A percentile compares a stretch with the other conserved stretches of the same genome.
These are phyloP conservation scores for Sporothrix euskadiensis DNA, from an alignment of 2,329 filamentous ascomycete genomes.

Conservation along the genomic window DNA sequence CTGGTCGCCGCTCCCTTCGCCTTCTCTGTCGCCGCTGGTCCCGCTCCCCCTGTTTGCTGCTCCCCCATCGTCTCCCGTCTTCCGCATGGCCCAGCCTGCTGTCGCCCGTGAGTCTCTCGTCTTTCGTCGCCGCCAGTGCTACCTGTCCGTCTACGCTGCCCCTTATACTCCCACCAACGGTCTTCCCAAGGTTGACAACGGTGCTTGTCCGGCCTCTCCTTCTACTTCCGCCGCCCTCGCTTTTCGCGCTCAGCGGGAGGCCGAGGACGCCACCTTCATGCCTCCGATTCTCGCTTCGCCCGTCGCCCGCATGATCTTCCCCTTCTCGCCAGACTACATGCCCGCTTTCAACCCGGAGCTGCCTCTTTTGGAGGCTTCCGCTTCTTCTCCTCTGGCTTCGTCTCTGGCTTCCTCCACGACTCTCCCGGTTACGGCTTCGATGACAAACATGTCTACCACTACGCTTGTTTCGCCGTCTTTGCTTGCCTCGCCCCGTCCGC, in stretches of 20 bases:
- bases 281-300: neutral
- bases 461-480: neutral
- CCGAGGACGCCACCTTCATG: neutral
- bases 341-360: neutral
- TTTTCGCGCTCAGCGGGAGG: neutral
- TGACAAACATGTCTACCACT: too few species aligned
- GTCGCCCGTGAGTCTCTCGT: neutral
- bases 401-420: neutral
- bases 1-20: constrained; percentile 6
- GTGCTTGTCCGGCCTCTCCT: neutral
- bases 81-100: neutral
- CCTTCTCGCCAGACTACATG: neutral
- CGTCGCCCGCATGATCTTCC: neutral
- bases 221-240: neutral
- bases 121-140: neutral
- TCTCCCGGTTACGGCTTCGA: neutral
- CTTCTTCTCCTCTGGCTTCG: neutral
- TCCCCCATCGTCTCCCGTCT: neutral
- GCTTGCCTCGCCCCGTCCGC: neutral
- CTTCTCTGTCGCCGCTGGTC: neutral
- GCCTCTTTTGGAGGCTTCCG: neutral
- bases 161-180: neutral
- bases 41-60: neutral
- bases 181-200: neutral
- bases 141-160: neutral